Evolutionary conservation across 352 stramenopile species (phyloP).

Genomic region (Phytophthora pisi): DNA sequence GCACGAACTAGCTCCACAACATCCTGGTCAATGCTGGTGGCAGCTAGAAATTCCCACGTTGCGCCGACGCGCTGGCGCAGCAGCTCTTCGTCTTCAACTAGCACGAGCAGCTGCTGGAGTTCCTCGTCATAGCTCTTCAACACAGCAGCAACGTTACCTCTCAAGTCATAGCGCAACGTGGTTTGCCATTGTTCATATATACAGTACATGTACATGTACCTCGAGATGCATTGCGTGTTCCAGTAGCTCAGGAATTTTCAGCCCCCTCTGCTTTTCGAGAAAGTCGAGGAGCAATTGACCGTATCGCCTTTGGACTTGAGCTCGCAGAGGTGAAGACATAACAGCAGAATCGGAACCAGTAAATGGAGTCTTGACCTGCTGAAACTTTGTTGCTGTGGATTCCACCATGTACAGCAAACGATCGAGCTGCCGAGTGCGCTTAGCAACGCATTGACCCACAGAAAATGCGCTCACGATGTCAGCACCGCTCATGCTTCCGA

Average conservation of each 20-base stretch:
- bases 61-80: constrained; percentile 23
- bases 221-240: constrained; percentile 31
- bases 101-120: constrained; percentile 38
- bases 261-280: constrained; percentile 23
- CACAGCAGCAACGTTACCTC: not conserved
- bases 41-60: constrained; percentile 28
- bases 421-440: constrained; percentile 39
- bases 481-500: constrained; percentile 11
- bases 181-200: not conserved
- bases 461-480: constrained; percentile 18
- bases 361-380: constrained; percentile 17
- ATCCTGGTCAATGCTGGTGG: constrained; percentile 21
- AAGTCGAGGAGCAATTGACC: constrained; percentile 34
- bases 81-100: constrained; percentile 40
- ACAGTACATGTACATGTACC: constrained; percentile 6
- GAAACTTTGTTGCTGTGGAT: constrained; percentile 29
- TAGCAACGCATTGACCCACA: constrained; percentile 37
- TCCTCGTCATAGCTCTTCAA: constrained; percentile 26
- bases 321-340: constrained; percentile 2
- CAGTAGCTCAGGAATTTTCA: constrained; percentile 20
- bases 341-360: not conserved
- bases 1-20: constrained; percentile 13
- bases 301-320: constrained; percentile 28
- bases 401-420: constrained; percentile 36
- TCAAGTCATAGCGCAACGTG: not conserved